Conservation (phyloP, 2,329 filamentous ascomycete genomes). For the Xylariaceae sp. region DNA sequence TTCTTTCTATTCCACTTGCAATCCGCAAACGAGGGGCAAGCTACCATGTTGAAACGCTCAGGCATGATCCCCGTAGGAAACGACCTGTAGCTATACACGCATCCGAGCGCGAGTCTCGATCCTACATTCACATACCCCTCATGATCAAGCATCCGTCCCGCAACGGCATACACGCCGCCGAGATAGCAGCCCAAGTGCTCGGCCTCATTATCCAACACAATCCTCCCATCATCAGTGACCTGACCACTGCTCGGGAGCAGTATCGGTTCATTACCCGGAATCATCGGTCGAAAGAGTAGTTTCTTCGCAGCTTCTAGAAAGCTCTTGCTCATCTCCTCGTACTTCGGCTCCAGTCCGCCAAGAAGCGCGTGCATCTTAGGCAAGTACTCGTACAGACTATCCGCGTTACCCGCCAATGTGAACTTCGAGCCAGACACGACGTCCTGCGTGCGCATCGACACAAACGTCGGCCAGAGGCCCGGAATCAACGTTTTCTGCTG, state of each 20-base stretch:
- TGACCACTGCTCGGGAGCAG: constrained; percentile 55
- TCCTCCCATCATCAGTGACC: constrained; percentile 27
- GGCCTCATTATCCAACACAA: constrained; percentile 30
- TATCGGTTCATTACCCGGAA: constrained; percentile 52
- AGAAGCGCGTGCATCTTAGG: constrained; percentile 61
- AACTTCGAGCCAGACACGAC: constrained; percentile 33
- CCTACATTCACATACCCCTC: constrained; percentile 52
- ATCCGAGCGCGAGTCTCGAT: constrained; percentile 55
- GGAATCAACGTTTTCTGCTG: constrained; percentile 64
- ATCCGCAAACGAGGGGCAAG: constrained; percentile 34
- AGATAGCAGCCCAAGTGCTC: constrained; percentile 67
- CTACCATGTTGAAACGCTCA: constrained; percentile 50
- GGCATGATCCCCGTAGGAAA: constrained; percentile 57
- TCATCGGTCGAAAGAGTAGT: constrained; percentile 64
- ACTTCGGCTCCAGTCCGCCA: constrained; percentile 46
- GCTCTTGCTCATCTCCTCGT: constrained; percentile 37
- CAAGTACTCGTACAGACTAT: constrained; percentile 52
- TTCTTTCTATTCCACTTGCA: constrained; percentile 28
- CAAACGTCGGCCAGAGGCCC: constrained; percentile 64
- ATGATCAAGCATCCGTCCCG: constrained; percentile 54
- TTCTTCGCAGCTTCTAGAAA: constrained; percentile 54
- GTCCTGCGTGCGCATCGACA: constrained; percentile 55
- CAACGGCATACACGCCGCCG: constrained; percentile 65
- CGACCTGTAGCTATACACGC: constrained; percentile 56
- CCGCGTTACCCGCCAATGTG: constrained; percentile 36